Base-by-base conservation (phyloP, 1,284 basidiomycete genomes). In the Agroathelia rolfsii region DNA sequence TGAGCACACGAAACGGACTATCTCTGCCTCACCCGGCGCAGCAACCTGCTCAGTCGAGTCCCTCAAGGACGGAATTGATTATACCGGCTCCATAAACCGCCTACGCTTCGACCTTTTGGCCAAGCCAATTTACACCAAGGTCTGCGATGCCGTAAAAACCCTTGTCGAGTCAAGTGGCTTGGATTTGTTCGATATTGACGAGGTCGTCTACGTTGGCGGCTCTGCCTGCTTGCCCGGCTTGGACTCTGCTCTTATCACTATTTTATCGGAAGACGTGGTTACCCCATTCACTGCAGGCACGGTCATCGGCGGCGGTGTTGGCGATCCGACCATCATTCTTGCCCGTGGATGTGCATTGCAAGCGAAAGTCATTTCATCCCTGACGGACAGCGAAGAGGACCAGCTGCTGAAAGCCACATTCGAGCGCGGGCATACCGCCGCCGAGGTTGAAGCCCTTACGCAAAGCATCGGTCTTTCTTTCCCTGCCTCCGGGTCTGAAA, bases 21-120 rank as follows among this genome's bases (percentile, higher is more conserved):
- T 98, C 41, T 83, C 79, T 32, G 94, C 94, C 0, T 85, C 83
- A 23, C 72, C 83, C 10, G 83, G 86, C 25, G 80, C 85, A 3
- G 93, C 93, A 4, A 88, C 86, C 12, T 93, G 90, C 61, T 76
- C 72, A 25, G 86, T 98, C 45, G 93, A 98, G 64, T 88, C 83
- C 2, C 70, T 98, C 43, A 94, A 95, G 55, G 93, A 95, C 42
- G 94, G 95, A 7, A 55, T 87, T 35, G 95, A 98, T 61, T 92
- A 86, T 51, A 92, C 85, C 8, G 82, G 82, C 6, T 75, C 80
- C n/a, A 80, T 98, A 63, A 97, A 96, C 61, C 75, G 90, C 28
- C 73, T 94, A 59, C 76, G 94, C 21, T 95, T 96, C 61, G 92
- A 96, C 56, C 75, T 95, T 62, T 74, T 96, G 44, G 75, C 81